phyloP scores from a whole-genome alignment of 192 early-diverging fungal genomes.

The Neocallimastix lanati region DNA sequence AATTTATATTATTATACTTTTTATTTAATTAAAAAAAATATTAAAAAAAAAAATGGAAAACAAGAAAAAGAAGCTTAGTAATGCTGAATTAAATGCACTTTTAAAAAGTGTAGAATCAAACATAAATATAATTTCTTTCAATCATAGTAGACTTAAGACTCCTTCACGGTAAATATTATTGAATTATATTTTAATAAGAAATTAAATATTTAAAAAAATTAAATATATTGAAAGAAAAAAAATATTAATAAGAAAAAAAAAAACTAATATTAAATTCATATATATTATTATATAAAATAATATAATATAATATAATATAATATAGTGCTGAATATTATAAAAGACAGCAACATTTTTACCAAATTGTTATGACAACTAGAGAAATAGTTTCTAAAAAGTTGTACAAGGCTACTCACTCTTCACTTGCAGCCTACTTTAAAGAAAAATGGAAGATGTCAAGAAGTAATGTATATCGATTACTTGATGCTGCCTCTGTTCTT shows the following conservation, averaged over 20 bases:
- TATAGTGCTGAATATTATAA: background rate
- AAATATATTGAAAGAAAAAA: too few relatives aligned
- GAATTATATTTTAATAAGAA: too few relatives aligned
- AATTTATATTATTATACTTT: too few relatives aligned
- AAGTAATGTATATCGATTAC: background rate
- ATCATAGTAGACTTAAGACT: background rate
- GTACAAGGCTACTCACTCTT: background rate
- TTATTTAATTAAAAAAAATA: too few relatives aligned
- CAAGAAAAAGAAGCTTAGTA: background rate
- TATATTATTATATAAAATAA: too few relatives aligned
- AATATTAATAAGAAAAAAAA: too few relatives aligned
- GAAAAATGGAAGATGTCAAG: background rate
- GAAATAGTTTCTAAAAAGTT: background rate
- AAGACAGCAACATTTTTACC: background rate
- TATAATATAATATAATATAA: background rate
- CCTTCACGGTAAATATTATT: background rate
- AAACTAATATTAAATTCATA: too few relatives aligned
- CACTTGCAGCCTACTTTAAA: background rate
- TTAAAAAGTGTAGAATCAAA: background rate
- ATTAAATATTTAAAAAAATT: too few relatives aligned
- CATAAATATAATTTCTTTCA: background rate
- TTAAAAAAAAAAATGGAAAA: background rate
- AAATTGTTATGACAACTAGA: background rate
- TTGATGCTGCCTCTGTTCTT: background rate
- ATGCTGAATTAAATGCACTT: background rate